phyloP scores from a whole-genome alignment of 1,284 basidiomycete genomes.

The Tilletia setariae region DNA sequence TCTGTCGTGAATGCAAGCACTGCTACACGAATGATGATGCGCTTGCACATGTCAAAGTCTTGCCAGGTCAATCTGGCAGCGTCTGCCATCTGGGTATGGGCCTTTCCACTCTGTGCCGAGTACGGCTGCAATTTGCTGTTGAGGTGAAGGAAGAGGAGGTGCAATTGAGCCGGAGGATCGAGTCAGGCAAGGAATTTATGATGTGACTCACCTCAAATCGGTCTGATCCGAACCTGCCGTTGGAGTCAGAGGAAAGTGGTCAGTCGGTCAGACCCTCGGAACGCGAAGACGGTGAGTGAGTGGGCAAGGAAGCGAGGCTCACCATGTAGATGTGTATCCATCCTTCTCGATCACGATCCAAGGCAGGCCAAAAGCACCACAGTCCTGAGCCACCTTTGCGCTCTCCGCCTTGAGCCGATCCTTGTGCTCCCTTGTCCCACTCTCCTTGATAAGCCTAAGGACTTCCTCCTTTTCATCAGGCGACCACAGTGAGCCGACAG shows the following conservation, averaged over 20 bases:
- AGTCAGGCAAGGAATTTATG: no score
- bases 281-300: no score
- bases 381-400: constrained; percentile 26
- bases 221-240: constrained; percentile 33
- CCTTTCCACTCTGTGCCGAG: constrained; percentile 34
- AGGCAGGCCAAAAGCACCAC: constrained; percentile 39
- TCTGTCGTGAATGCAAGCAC: no score
- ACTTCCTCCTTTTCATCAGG: constrained; percentile 22
- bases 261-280: background rate
- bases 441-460: constrained; percentile 14
- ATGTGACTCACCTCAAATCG: constrained; percentile 30
- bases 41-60: no score
- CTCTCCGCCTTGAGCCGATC: constrained; percentile 24
- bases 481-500: constrained; percentile 20
- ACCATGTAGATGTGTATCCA: background rate
- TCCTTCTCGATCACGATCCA: constrained; percentile 24
- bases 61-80: background rate
- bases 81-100: constrained; percentile 30
- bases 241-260: background rate
- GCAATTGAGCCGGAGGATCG: no score
- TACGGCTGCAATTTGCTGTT: constrained; percentile 35
- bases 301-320: background rate
- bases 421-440: constrained; percentile 17
- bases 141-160: no score
- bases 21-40: no score